Evolutionary conservation across 345 rosid species (phyloP).

Genomic region (Linum trigynum): DNA sequence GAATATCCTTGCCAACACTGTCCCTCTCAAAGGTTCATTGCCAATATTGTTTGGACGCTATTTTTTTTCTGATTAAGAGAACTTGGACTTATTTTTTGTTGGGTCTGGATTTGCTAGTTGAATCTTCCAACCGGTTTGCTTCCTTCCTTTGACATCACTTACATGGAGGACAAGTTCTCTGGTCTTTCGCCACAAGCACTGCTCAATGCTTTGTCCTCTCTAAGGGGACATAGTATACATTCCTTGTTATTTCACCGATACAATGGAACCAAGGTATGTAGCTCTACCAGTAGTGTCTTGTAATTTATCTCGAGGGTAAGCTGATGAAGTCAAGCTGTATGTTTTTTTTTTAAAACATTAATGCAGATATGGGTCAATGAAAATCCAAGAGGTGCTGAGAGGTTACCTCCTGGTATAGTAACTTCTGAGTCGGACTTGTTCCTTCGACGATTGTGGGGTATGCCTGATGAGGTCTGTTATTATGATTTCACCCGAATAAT

Average conservation of each 20-base stretch:
- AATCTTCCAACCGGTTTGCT: slow-evolving; percentile 70
- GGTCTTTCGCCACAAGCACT: slow-evolving; percentile 64
- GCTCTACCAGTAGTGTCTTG: neutral
- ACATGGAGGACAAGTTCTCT: slow-evolving; percentile 69
- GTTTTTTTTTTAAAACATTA: slow-evolving; percentile 12
- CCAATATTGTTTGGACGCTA: slow-evolving; percentile 1
- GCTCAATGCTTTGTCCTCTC: slow-evolving; percentile 60
- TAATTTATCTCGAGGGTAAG: neutral
- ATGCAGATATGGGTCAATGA: slow-evolving; percentile 83
- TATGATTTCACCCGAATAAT: neutral
- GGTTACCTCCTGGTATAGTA: slow-evolving; percentile 76
- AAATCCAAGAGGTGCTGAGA: slow-evolving; percentile 91
- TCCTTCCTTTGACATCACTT: slow-evolving; percentile 75
- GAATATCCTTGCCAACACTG: slow-evolving; percentile 64
- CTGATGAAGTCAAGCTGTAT: neutral
- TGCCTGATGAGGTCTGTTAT: slow-evolving; percentile 60
- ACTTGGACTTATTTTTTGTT: slow-evolving; percentile 2
- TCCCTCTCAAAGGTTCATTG: slow-evolving; percentile 58
- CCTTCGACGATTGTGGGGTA: slow-evolving; percentile 75
- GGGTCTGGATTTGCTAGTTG: slow-evolving; percentile 42
- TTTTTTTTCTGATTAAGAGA: neutral
- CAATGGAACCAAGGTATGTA: slow-evolving; percentile 48
- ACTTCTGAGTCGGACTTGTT: slow-evolving; percentile 67
- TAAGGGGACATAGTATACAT: slow-evolving; percentile 30
- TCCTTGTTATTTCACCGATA: slow-evolving; percentile 17